phyloP scores from a whole-genome alignment of 2,329 filamentous ascomycete genomes.

The Uncinocarpus reesii region DNA sequence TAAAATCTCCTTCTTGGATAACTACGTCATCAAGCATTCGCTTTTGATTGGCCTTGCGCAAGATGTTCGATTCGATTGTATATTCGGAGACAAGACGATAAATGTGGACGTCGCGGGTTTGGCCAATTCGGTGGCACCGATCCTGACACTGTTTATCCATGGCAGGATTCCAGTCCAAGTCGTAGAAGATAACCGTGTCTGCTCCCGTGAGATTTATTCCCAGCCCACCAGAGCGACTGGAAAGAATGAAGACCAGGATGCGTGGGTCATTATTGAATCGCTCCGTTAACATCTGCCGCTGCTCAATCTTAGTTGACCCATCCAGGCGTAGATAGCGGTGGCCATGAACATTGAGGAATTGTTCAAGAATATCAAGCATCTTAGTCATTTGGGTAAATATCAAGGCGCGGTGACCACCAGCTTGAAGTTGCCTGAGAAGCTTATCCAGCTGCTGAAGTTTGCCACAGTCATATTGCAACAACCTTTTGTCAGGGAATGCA shows the following conservation, averaged over 20 bases:
- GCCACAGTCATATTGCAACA: slow-evolving; percentile 96
- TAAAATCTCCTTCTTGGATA: slow-evolving; percentile 96
- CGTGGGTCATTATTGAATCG: slow-evolving; percentile 91
- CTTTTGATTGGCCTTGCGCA: slow-evolving; percentile 94
- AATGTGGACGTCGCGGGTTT: slow-evolving; percentile 95
- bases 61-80: slow-evolving; percentile 95
- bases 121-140: slow-evolving; percentile 89
- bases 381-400: slow-evolving; percentile 99
- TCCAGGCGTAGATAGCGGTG: slow-evolving; percentile 94
- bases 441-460: slow-evolving; percentile 86
- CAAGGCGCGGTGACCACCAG: slow-evolving; percentile 80
- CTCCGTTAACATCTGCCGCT: slow-evolving; percentile 88
- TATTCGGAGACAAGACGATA: slow-evolving; percentile 88
- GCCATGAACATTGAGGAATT: slow-evolving; percentile 94
- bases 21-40: slow-evolving; percentile 96
- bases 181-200: slow-evolving; percentile 97
- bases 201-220: slow-evolving; percentile 95
- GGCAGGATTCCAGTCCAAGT: slow-evolving; percentile 97
- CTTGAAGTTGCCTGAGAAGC: slow-evolving; percentile 74
- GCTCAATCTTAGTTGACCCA: slow-evolving; percentile 91
- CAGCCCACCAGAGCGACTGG: slow-evolving; percentile 82
- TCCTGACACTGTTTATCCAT: slow-evolving; percentile 99
- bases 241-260: slow-evolving; percentile 91
- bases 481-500: slow-evolving; percentile 88
- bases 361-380: slow-evolving; percentile 91